phyloP scores from a whole-genome alignment of 805 yeast genomes.

The Pachysolen tannophilus region DNA sequence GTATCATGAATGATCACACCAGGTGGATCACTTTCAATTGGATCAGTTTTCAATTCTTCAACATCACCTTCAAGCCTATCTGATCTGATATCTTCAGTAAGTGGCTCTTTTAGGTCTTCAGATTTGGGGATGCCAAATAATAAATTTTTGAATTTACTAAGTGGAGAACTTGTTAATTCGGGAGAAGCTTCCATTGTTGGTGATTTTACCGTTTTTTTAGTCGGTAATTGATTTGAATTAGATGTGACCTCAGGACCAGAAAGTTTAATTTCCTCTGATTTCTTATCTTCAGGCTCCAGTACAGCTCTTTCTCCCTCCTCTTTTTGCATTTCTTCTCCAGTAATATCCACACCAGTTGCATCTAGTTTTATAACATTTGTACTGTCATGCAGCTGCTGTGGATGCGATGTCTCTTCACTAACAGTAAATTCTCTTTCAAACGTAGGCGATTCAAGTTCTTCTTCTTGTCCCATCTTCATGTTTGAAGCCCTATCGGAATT shows the following conservation, averaged over 20 bases:
- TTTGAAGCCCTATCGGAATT: no score
- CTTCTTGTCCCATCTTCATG: no score
- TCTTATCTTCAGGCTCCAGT: slow-evolving; percentile 1
- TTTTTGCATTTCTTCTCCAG: not conserved
- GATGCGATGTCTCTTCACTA: not conserved
- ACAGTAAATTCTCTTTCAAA: not conserved
- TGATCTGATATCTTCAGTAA: not conserved
- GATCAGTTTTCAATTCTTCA: not conserved
- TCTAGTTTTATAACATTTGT: no score
- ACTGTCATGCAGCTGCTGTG: no score
- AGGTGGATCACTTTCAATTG: slow-evolving; percentile 1
- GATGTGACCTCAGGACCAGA: no score
- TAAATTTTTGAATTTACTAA: no score
- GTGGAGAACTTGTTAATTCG: no score
- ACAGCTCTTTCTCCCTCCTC: not conserved
- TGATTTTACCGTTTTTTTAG: not conserved
- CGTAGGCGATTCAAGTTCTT: not conserved
- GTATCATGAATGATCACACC: not conserved
- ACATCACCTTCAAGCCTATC: slow-evolving; percentile 3
- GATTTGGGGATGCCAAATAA: no score
- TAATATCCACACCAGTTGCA: not conserved
- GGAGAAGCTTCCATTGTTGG: not conserved
- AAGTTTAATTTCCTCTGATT: no score
- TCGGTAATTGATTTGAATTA: no score
- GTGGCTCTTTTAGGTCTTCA: not conserved